phyloP scores from a whole-genome alignment of 768 basidiomycete species.

The Imleria badia region DNA sequence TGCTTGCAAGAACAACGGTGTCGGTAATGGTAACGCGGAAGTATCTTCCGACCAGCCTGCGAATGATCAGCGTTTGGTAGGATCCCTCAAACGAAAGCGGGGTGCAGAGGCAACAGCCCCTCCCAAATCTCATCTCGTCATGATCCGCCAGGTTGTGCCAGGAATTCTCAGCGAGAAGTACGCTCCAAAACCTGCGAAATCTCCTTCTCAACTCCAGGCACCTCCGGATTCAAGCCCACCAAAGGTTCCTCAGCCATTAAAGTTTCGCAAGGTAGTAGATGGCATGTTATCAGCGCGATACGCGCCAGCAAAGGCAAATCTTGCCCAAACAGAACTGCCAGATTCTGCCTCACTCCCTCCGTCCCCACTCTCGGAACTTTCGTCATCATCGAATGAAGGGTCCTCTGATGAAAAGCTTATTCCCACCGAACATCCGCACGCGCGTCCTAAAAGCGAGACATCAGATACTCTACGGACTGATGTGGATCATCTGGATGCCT shows the following conservation, averaged over 20 bases:
- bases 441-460: background rate
- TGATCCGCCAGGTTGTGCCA: constrained; percentile 38
- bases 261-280: constrained; percentile 40
- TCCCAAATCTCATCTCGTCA: constrained; percentile 27
- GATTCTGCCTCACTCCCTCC: constrained; percentile 4
- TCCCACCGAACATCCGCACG: background rate
- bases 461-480: background rate
- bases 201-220: constrained; percentile 8
- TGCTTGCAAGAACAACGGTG: constrained; percentile 7
- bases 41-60: constrained; percentile 3
- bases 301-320: constrained; percentile 17
- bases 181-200: constrained; percentile 23
- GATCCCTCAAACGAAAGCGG: constrained; percentile 35
- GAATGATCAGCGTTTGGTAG: constrained; percentile 6
- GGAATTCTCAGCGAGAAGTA: constrained; percentile 33
- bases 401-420: constrained; percentile 1
- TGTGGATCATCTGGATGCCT: background rate
- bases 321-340: constrained; percentile 1
- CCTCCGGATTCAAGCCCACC: constrained; percentile 17
- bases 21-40: constrained; percentile 10
- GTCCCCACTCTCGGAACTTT: constrained; percentile 26
- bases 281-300: constrained; percentile 36
- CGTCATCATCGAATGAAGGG: constrained; percentile 22
- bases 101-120: constrained; percentile 15
- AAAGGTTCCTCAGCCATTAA: constrained; percentile 30